Evolutionary conservation across 768 basidiomycete genomes (phyloP), one percentile per base, ranked within the genome.

Genomic region (Rhodotorula babjevae): DNA sequence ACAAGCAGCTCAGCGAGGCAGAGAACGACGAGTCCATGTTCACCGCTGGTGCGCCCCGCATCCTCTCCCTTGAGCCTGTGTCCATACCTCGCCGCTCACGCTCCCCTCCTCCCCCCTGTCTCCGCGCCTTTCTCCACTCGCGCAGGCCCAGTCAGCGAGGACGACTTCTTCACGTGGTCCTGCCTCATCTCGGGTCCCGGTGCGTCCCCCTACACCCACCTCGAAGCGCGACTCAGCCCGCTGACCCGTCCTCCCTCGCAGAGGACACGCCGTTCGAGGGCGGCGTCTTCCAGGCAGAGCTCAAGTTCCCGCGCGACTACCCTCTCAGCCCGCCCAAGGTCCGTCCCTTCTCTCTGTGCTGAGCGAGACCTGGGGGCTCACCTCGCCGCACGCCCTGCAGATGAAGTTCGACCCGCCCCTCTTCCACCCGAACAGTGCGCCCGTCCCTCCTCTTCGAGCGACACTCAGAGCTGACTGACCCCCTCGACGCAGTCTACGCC

Each of bases 111-210:
- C 4, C 29, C 25, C 3, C 21, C 16, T 9, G 5, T 36, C 36
- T 36, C 36, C 36, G 4, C 36, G 36, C 36, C 9, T 15, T 46
- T 46, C 44, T 15, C 14, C 14, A 9, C 36, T 46, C 19, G 9
- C 11, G 12, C 63, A 77, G 78, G 78, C 3, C 79, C 78, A 2
- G 61, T 77, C 40, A 60, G 33, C n/a, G 79, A 79, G 12, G 93
- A 96, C 81, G 98, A 99, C 81, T 96, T 99, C 82, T 97, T 98
- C 93, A 86, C 95, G 23, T 99, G 96, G 96, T 97, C 97, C 78
- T 95, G 94, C 10, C 92, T 98, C 65, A 98, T 99, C 73, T 96
- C 96, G 78, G 95, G 95, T 8, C 95, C 95, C 82, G 89, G 93
- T 92, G 73, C 55, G 53, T 78, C 42, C 33, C 19, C 55, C 44